phyloP scores from a whole-genome alignment of 2,329 filamentous ascomycete species.

The Ophiostoma populinum region DNA sequence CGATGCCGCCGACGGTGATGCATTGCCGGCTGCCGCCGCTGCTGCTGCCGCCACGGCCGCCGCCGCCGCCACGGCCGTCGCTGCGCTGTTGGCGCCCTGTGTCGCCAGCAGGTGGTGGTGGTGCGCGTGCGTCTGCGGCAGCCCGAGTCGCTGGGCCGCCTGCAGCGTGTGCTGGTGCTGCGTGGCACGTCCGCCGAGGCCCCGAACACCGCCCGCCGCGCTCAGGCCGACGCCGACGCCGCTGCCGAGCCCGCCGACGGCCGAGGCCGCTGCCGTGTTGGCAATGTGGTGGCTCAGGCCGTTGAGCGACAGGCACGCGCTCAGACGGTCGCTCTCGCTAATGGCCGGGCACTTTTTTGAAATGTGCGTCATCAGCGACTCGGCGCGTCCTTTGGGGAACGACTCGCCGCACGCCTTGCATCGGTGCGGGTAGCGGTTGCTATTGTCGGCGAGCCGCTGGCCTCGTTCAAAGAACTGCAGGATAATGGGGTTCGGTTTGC shows the following conservation, averaged over 20 bases:
- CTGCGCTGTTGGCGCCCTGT: not conserved
- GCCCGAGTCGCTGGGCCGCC: slow-evolving; percentile 3
- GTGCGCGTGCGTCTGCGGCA: slow-evolving; percentile 11
- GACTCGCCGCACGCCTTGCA: slow-evolving; percentile 79
- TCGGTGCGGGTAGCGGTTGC: slow-evolving; percentile 81
- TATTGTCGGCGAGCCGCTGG: slow-evolving; percentile 70
- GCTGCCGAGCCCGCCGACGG: slow-evolving; percentile 13
- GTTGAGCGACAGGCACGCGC: slow-evolving; percentile 55
- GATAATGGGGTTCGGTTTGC: slow-evolving; percentile 70
- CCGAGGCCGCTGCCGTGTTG: slow-evolving; percentile 10
- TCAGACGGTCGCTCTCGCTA: slow-evolving; percentile 55
- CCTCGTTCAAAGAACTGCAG: slow-evolving; percentile 79
- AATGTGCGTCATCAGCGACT: slow-evolving; percentile 65
- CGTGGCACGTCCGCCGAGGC: slow-evolving; percentile 1
- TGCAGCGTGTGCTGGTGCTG: slow-evolving; percentile 4
- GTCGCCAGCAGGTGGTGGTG: slow-evolving; percentile 11
- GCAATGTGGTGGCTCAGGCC: slow-evolving; percentile 33
- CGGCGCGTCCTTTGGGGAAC: slow-evolving; percentile 78
- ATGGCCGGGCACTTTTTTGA: slow-evolving; percentile 77
- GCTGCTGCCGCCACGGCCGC: slow-evolving; percentile 1
- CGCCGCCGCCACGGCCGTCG: slow-evolving; percentile 1
- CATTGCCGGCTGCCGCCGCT: slow-evolving; percentile 7
- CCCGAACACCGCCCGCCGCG: not conserved
- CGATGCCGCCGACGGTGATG: slow-evolving; percentile 5
- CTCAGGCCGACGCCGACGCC: slow-evolving; percentile 6